phyloP scores from a whole-genome alignment of 306 rosid species.

The Elaeagnus macrophylla region DNA sequence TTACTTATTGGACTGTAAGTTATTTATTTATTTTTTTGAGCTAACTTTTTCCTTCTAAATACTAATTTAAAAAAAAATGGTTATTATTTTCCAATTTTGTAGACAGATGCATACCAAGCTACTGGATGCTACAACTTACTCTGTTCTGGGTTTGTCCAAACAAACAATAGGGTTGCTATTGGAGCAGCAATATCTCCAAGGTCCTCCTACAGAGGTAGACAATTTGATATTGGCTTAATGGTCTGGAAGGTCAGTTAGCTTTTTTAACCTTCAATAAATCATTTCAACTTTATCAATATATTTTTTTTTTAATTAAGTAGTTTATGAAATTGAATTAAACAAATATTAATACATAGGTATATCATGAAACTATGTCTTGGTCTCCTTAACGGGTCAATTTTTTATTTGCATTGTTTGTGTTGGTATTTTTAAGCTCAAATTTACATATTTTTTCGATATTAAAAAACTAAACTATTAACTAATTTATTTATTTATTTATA shows the following conservation, averaged over 20 bases:
- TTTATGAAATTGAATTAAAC: no score
- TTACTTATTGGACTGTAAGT: conserved; percentile 99
- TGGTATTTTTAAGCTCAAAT: no score
- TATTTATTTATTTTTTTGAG: conserved; percentile 1
- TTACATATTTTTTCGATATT: no score
- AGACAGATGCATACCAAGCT: conserved; percentile 96
- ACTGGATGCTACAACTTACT: conserved; percentile 97
- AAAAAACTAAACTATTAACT: no score
- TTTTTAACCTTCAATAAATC: not conserved
- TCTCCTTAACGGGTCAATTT: no score
- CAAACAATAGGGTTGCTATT: conserved; percentile 84
- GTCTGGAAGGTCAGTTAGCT: conserved; percentile 76
- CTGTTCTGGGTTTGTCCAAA: conserved; percentile 96
- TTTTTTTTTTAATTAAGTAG: no score
- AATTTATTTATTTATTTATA: no score
- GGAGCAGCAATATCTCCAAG: conserved; percentile 98
- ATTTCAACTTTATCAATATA: no score
- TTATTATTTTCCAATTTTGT: conserved; percentile 13
- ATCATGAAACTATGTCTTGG: no score
- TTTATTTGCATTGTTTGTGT: no score
- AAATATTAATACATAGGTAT: no score
- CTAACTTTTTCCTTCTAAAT: no score
- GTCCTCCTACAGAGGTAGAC: conserved; percentile 64
- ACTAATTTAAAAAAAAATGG: not conserved
- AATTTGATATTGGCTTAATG: conserved; percentile 92